Base-by-base conservation (phyloP, 805 yeast genomes). In the Saccharomyces mikatae region DNA sequence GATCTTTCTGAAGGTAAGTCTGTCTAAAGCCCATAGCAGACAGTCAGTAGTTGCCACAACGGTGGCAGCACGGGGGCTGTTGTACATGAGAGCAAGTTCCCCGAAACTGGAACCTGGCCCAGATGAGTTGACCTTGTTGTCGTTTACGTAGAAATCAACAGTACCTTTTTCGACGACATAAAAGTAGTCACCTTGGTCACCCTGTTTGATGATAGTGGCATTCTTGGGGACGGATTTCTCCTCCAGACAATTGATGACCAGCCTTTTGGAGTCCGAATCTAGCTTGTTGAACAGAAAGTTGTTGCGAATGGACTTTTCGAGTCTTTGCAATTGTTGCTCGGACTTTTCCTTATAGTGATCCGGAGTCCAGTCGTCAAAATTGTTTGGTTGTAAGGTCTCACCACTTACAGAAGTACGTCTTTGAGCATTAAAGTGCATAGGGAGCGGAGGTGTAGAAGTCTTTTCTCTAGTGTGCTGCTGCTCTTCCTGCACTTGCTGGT, bases 21-120 rank as follows among this genome's bases (percentile, higher is more conserved):
- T 82, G 73, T 94, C 99, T 62, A 94, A 78, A 1, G 96, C 94
- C 97, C 97, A 92, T 51, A 92, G 76, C 31, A 82, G 81, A 63
- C 86, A 79, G 57, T 86, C 89, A 6, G 87, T 77, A 26, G 76
- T 70, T 9, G 96, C 91, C 28, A 79, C 64, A 1, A 88, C 97
- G 1, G 98, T 89, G 9, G 98, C 98, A 6, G 98, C 98, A 73
- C 99, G 84, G 58, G 97, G 97, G 21, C 97, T 84, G 71, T 94
- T 92, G 75, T 94, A 92, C 96, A 94, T 90, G 63, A 94, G 79
- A 2, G 99, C 99, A 65, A 94, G 79, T 72, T 94, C 99, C 67
- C 99, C 99, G 72, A 94, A 94, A 48, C 92, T 84, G 4, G 96
- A 82, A 6, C 98, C 97, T 44, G 89, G 83, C 9, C 88, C 86